Evolutionary conservation across 805 yeast genomes (phyloP).

Genomic region (Brettanomyces bruxellensis): DNA sequence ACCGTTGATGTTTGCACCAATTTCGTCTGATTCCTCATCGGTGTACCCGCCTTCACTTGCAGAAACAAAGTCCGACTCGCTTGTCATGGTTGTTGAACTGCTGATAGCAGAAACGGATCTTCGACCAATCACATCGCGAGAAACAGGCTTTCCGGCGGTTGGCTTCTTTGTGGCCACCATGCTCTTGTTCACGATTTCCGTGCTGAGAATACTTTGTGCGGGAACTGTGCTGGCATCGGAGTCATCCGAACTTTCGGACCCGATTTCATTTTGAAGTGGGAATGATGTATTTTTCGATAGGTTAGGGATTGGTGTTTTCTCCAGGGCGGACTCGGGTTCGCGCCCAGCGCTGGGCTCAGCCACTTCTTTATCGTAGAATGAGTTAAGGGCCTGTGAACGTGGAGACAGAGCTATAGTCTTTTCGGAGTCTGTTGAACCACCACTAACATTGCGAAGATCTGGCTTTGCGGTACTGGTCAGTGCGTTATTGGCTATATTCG

Average conservation of each 20-base stretch:
- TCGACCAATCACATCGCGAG: background rate
- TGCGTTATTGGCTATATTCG: conserved; percentile 15
- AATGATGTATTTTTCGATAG: too few relatives aligned
- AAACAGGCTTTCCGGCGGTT: too few relatives aligned
- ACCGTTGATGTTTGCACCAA: background rate
- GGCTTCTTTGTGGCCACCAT: too few relatives aligned
- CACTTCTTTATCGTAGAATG: background rate
- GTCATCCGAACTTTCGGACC: too few relatives aligned
- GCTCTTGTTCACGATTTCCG: too few relatives aligned
- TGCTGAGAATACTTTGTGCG: too few relatives aligned
- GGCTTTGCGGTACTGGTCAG: conserved; percentile 1
- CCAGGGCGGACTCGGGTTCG: too few relatives aligned
- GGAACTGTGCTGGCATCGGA: too few relatives aligned
- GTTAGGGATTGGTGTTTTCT: too few relatives aligned
- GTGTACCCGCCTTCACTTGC: conserved; percentile 20
- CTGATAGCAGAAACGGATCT: conserved; percentile 4
- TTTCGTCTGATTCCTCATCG: conserved; percentile 2
- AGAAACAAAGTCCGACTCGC: conserved; percentile 25
- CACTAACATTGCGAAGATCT: conserved; percentile 7
- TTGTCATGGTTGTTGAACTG: conserved; percentile 13
- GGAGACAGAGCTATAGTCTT: conserved; percentile 20
- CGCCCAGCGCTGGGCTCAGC: too few relatives aligned
- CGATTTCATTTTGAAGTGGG: too few relatives aligned
- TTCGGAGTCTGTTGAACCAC: conserved; percentile 18
- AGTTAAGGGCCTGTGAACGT: conserved; percentile 5